Evolutionary conservation across 768 basidiomycete species (phyloP).

Genomic region (Rossbeevera mucosa): DNA sequence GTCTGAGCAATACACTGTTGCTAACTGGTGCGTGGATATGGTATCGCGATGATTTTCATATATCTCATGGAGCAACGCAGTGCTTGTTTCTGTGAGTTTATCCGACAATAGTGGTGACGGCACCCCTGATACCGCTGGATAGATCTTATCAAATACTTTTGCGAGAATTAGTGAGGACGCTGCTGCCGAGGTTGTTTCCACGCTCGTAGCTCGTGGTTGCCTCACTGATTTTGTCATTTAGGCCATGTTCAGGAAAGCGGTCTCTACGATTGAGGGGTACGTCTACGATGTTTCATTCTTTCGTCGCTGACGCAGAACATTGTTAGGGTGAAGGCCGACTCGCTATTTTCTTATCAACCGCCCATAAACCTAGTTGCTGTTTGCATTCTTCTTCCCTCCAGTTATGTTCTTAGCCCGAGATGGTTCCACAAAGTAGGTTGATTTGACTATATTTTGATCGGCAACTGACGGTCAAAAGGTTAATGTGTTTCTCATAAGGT

Average conservation of each 20-base stretch:
- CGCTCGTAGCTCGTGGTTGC: neutral
- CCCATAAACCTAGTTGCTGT: constrained; percentile 89
- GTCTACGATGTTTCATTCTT: constrained; percentile 3
- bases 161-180: constrained; percentile 92
- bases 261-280: constrained; percentile 91
- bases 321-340: constrained; percentile 78
- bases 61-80: constrained; percentile 33
- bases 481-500: constrained; percentile 87
- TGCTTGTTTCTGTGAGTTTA: constrained; percentile 68
- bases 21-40: constrained; percentile 63
- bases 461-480: constrained; percentile 43
- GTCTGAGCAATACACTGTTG: constrained; percentile 86
- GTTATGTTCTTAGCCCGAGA: constrained; percentile 81
- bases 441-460: constrained; percentile 2
- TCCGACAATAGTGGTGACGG: neutral
- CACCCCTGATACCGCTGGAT: constrained; percentile 16
- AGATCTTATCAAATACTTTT: constrained; percentile 96
- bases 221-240: constrained; percentile 27
- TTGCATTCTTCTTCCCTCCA: constrained; percentile 80
- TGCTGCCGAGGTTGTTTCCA: constrained; percentile 65
- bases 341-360: constrained; percentile 89
- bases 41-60: neutral
- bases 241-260: constrained; percentile 94
- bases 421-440: constrained; percentile 92
- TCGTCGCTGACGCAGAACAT: constrained; percentile 12